Conservation (phyloP, 176 grass and related monocot genomes). For the Ensete ventricosum region DNA sequence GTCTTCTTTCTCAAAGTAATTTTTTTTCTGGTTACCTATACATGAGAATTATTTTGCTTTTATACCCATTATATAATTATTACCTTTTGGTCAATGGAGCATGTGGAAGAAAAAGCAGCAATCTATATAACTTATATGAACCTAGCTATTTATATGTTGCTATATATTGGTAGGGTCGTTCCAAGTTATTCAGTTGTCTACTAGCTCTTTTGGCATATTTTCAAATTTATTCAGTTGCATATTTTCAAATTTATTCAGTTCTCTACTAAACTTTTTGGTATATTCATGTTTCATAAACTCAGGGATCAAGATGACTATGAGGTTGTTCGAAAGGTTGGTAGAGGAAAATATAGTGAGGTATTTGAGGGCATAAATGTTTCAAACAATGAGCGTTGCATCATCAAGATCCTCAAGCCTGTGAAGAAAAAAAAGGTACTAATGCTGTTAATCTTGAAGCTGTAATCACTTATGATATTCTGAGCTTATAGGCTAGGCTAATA, state of each 20-base stretch:
- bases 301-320: conserved; percentile 97
- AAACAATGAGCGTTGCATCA: conserved; percentile 84
- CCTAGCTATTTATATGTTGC: not conserved
- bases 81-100: not conserved
- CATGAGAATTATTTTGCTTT: not conserved
- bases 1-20: not conserved
- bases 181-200: not conserved
- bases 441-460: too few relatives aligned
- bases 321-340: conserved; percentile 88
- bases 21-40: not conserved
- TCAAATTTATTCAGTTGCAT: too few relatives aligned
- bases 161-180: not conserved
- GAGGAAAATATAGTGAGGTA: conserved; percentile 98
- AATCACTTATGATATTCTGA: too few relatives aligned
- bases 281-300: conserved; percentile 6
- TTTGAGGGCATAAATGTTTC: conserved; percentile 93
- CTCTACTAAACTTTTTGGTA: not conserved
- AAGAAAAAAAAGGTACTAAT: conserved; percentile 98
- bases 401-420: conserved; percentile 99
- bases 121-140: not conserved
- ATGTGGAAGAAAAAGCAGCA: not conserved
- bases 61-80: too few relatives aligned
- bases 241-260: too few relatives aligned
- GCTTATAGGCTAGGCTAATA: too few relatives aligned
- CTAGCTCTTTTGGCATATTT: not conserved